phyloP scores from a whole-genome alignment of 441 rosid species.

The Hura crepitans region DNA sequence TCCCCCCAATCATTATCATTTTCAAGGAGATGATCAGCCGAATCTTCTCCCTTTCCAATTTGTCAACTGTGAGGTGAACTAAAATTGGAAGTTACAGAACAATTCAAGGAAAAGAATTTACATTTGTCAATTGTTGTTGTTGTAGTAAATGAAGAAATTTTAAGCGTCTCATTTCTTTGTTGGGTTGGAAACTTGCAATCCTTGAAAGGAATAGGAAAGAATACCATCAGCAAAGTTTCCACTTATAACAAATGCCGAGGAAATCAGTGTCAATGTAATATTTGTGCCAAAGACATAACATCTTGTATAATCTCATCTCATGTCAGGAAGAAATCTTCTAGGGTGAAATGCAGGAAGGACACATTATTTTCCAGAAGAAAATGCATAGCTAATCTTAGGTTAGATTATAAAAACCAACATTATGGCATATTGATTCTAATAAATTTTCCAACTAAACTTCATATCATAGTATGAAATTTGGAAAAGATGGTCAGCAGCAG shows the following conservation, averaged over 20 bases:
- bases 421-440: neutral
- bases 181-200: neutral
- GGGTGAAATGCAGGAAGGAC: neutral
- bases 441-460: neutral
- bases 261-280: neutral
- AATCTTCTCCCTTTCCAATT: neutral
- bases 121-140: too few species aligned
- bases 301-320: neutral
- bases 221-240: neutral
- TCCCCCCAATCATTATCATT: neutral
- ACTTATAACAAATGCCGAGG: neutral
- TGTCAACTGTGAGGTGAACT: neutral
- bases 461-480: neutral
- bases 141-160: neutral
- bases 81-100: neutral
- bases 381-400: neutral
- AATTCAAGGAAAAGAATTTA: neutral
- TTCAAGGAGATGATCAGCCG: neutral
- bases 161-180: neutral
- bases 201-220: neutral
- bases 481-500: neutral
- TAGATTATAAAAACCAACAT: neutral
- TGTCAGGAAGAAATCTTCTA: neutral
- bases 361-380: neutral
- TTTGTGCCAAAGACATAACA: neutral